Evolutionary conservation across 1,284 basidiomycete species (phyloP), one percentile per base, ranked within the genome.

Genomic region (Boletus mariae): DNA sequence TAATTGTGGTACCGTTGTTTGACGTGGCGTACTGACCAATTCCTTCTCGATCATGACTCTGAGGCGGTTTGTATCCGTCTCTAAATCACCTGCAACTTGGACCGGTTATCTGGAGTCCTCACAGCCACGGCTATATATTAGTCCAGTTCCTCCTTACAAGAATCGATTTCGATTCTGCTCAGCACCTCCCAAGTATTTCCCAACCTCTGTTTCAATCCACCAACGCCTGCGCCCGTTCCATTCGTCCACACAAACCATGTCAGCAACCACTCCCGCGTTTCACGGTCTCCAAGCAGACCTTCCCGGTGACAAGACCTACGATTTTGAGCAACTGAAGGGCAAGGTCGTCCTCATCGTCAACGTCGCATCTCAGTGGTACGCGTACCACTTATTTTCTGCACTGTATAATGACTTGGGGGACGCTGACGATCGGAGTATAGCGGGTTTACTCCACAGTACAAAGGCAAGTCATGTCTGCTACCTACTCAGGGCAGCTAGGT

Each of bases 371-470:
- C 73, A 81, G 62, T 90, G 87, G 87, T 88, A 62, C 46, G 79
- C 64, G 11, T 35, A 40, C 1, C 11, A 29, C 17, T 17, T 6
- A n/a, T 17, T 13, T 11, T 42, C 42, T 44, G 8, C 35, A 23
- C 3, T 5, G 25, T 13, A 32, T 13, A 12, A 13, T 32, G 8
- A 9, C 28, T 13, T 25, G 9, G 15, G n/a, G 40, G 28, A 47
- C 12, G 41, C 50, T 52, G 41, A 53, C 51, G 37, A 54, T 15
- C 32, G 20, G 32, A 38, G 40, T 51, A 20, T 55, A 90, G 90
- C 65, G 92, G 92, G 31, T 92, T 94, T 64, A 93, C 92, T 6
- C 87, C 90, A 9, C 93, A 96, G 71, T 94, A 94, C 73, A 87
- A 83, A 67, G 90, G 84, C 77, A 45, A 35, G 52, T 7, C 8